Conservation (phyloP, 768 basidiomycete genomes). For the Phaffia australis region DNA sequence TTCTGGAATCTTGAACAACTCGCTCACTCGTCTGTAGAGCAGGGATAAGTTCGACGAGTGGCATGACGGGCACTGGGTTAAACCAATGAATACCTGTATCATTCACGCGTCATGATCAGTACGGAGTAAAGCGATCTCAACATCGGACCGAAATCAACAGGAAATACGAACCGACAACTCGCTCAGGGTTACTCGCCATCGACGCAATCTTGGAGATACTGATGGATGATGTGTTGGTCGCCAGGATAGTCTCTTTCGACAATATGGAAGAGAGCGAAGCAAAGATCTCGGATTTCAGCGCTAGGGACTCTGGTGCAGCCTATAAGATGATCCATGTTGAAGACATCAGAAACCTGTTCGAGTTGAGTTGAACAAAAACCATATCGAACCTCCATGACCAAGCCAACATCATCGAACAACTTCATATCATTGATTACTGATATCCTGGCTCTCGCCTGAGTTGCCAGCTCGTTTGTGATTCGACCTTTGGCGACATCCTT, state of each 20-base stretch:
- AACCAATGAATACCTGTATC: constrained; percentile 75
- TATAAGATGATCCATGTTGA: constrained; percentile 32
- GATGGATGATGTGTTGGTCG: constrained; percentile 87
- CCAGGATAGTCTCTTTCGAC: constrained; percentile 65
- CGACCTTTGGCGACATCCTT: constrained; percentile 81
- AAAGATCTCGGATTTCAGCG: constrained; percentile 71
- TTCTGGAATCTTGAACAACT: constrained; percentile 61
- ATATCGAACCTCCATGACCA: constrained; percentile 69
- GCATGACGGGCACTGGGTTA: constrained; percentile 96
- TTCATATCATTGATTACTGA: constrained; percentile 49
- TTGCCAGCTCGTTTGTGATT: constrained; percentile 56
- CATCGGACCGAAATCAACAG: constrained; percentile 24
- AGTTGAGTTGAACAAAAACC: neutral
- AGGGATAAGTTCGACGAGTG: constrained; percentile 89
- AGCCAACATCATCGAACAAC: constrained; percentile 66
- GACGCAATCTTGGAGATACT: constrained; percentile 85
- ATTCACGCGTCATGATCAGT: neutral
- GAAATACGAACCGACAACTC: constrained; percentile 61
- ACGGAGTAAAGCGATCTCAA: neutral
- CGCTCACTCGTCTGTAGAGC: constrained; percentile 77
- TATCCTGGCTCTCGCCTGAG: constrained; percentile 60
- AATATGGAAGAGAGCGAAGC: constrained; percentile 55
- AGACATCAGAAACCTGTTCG: neutral
- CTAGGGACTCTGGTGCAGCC: constrained; percentile 77
- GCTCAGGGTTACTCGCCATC: constrained; percentile 59